Evolutionary conservation across 768 basidiomycete species (phyloP), one percentile per base, ranked within the genome.

Genomic region (Psilocybe sp.): DNA sequence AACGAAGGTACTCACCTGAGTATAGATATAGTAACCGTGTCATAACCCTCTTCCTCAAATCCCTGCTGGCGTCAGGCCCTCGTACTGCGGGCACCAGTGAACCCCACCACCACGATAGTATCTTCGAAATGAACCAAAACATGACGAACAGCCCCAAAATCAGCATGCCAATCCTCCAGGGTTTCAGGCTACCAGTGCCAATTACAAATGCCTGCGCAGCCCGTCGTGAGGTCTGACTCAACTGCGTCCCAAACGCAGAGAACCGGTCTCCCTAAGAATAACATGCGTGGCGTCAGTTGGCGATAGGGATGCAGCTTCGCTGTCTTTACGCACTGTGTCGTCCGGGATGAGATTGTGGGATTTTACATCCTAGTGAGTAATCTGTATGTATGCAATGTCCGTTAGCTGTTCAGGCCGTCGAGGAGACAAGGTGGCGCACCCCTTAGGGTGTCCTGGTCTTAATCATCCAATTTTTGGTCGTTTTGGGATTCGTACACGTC

Each of bases 321-420:
- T 6, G 16, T 2, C 28, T 49, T 5, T 12, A 62, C 85, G 54
- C 52, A 90, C 90, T 2, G 89, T 83, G 35, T 86, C 81, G 58
- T 93, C 89, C 19, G 93, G 71, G 46, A 86, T 79, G 2, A 79
- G 61, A 60, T 93, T 92, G 69, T 93, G 92, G 9, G 84, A 72
- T 67, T 94, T 91, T 1, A 85, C 85, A 60, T 93, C 92, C 53
- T 82, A 79, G 63, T 94, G 77, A 36, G 91, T 93, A n/a, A 94
- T 77, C 90, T 93, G n/a, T n/a, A n/a, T n/a, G 40, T 33, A 15
- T 35, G 42, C 15, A 38, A 47, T 32, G 33, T n/a, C 6, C 37
- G 47, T 34, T 34, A 46, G 40, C 16, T 28, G 15, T 16, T 16
- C 12, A 42, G 8, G 46, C 36, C 43, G 13, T 16, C 7, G 5